Evolutionary conservation across 2,329 filamentous ascomycete species (phyloP), one percentile per base, ranked within the genome.

Genomic region (Didymella glomerata): DNA sequence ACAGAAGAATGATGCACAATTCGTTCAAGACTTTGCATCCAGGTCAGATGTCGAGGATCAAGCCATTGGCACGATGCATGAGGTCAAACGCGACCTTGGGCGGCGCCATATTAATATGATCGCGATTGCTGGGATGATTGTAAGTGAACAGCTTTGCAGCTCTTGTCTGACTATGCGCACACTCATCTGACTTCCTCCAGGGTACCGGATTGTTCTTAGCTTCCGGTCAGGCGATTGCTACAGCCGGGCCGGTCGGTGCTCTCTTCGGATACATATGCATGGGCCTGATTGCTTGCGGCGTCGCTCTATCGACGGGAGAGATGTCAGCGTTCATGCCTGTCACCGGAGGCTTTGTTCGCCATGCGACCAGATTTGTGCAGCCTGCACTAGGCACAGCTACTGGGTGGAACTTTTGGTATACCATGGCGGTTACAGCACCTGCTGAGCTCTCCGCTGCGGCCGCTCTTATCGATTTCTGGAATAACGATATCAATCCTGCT

Each of bases 281-380:
- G 32, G 32, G 32, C 5, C 14, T 36, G 32, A 36, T 36, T 6
- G 32, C 32, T 3, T 36, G 32, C 32, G 32, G 32, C 18, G 16
- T 36, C 32, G 32, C 32, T 18, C 16, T 36, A n/a, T 36, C 32
- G 32, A 36, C 32, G 16, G 70, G 68, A 16, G 70, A 74, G 47
- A 72, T 75, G 70, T 63, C 67, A 4, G 68, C 70, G 3, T 71
- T 67, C 60, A 61, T 76, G 25, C 69, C 69, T 30, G 60, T 74
- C 4, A 65, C 50, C 10, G 51, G 52, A 25, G 59, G 53, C 13
- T 62, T 66, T 46, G 48, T 47, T 8, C 42, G 61, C n/a, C 54
- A 64, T 40, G 57, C 52, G 9, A 50, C 47, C 7, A 36, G 52
- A 9, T 69, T 83, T 52, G 72, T 83, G 10, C 81, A 84, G 62